Evolutionary conservation across 2,329 filamentous ascomycete species (phyloP), one percentile per base, ranked within the genome.

Genomic region (Bipolaris bicolor): DNA sequence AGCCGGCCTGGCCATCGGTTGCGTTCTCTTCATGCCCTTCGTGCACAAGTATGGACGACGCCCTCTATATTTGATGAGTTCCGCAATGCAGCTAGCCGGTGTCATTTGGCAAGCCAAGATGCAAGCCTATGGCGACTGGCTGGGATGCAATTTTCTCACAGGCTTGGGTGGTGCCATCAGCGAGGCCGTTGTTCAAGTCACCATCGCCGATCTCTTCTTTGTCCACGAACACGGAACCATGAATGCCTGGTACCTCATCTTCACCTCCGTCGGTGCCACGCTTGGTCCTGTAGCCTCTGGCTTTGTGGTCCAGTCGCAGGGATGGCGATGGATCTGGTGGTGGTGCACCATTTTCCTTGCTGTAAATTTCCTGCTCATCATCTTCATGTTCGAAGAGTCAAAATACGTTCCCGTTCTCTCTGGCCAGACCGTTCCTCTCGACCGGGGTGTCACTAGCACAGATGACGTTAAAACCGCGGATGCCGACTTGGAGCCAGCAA

Each of bases 311-410:
- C 63, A 69, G 0, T 65, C 68, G 1, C 76, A 80, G 61, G 81
- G 80, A 0, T 85, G 82, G 82, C 71, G 81, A 11, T 83, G 76
- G 76, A 81, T 80, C 77, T 83, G 76, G 76, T 82, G 80, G 80
- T 83, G 75, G 74, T 76, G 67, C 43, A 70, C 70, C 16, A 79
- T 81, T 47, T 67, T 81, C 31, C 69, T 81, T 22, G 74, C 75
- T 2, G 53, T 70, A 7, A 69, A 72, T 5, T 52, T 82, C 0
- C 3, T 82, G 3, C 56, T 77, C 10, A 76, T 82, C 39, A 7
- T 81, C 1, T 81, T 83, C 49, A 58, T 73, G 11, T 83, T 79
- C 52, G 79, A 83, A 41, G 82, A 68, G 52, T 56, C 61, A 1
- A 65, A 64, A 46, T 62, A 63, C 37, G 47, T 57, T 16, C 52